phyloP scores from a whole-genome alignment of 345 rosid species.

The Chamaenerion angustifolium region DNA sequence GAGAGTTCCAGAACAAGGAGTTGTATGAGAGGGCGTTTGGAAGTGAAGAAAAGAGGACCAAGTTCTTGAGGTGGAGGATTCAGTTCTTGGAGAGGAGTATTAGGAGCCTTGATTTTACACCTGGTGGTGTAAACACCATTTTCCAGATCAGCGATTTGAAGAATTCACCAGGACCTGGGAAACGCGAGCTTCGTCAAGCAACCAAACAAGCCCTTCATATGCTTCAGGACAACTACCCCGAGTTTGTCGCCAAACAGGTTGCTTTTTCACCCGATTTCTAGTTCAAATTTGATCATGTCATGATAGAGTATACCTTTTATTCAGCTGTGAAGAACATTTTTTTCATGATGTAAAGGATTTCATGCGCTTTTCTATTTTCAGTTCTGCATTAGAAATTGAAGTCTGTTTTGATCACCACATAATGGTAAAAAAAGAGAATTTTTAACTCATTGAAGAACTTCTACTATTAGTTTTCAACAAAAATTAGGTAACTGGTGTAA shows the following conservation, averaged over 20 bases:
- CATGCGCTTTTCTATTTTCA: no score
- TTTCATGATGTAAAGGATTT: no score
- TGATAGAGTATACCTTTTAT: no score
- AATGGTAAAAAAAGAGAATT: no score
- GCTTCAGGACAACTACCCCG: slow-evolving; percentile 93
- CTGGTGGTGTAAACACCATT: slow-evolving; percentile 62
- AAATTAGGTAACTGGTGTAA: no score
- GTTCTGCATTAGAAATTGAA: no score
- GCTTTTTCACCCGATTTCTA: background rate
- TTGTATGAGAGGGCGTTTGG: slow-evolving; percentile 57
- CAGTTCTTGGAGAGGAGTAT: slow-evolving; percentile 88
- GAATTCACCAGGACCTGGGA: slow-evolving; percentile 72
- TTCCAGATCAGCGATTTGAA: slow-evolving; percentile 82
- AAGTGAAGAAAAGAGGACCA: slow-evolving; percentile 53
- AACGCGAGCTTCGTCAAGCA: slow-evolving; percentile 67
- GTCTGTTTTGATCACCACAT: no score
- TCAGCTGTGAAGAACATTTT: no score
- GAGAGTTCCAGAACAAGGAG: slow-evolving; percentile 86
- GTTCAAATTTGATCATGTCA: no score
- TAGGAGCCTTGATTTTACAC: slow-evolving; percentile 68
- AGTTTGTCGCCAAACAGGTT: slow-evolving; percentile 88
- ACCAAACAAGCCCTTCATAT: slow-evolving; percentile 71
- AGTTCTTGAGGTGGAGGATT: slow-evolving; percentile 73
- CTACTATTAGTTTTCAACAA: no score
- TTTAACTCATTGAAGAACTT: no score